Base-by-base conservation (phyloP, 805 yeast genomes). In the Starmera dryadoides region DNA sequence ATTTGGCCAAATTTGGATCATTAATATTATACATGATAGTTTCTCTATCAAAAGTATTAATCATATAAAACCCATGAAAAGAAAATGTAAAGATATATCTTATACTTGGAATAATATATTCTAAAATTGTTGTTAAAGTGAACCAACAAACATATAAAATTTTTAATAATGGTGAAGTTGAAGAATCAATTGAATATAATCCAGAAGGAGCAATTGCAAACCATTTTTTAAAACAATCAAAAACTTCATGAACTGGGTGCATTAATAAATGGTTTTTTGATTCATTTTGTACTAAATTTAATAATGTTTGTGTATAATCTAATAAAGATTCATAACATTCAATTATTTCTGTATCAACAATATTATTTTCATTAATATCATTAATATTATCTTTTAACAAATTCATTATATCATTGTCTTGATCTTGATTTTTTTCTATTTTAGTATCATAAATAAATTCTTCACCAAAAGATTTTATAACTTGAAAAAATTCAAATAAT, bases 31-130 rank as follows among this genome's bases (percentile, higher is more conserved):
- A 3, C 12, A 21, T 28, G 6, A 53, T 19, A 6, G 39, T 30
- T 1, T 38, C 39, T 15, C 36, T 38, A 10, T 44, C 43, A 32
- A 48, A 37, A 5, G 46, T 39, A 30, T 37, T 47, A 10, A 46
- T n/a, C 2, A 32, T 34, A 22, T 42, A 41, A 30, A 38, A 50
- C 2, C 59, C 59, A 34, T 47, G 43, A 30, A 53, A 43, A 18
- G 43, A 33, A 20, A 37, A 50, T 1, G 52, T 39, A 29, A 54
- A 51, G 34, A 53, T 35, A 22, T 51, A 53, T 4, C 51, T 36
- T 11, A 38, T 33, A 12, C 45, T 49, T 10, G 34, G 32, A n/a
- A 53, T 33, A 8, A 45, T 29, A 1, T 44, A 43, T 15, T 48
- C 55, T 26, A 54, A 9, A 1, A 50, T 15, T 17, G 40, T 44